These are phyloP conservation scores for Cucurbita moschata DNA, from an alignment of 306 rosid species.

Conservation along the genomic window DNA sequence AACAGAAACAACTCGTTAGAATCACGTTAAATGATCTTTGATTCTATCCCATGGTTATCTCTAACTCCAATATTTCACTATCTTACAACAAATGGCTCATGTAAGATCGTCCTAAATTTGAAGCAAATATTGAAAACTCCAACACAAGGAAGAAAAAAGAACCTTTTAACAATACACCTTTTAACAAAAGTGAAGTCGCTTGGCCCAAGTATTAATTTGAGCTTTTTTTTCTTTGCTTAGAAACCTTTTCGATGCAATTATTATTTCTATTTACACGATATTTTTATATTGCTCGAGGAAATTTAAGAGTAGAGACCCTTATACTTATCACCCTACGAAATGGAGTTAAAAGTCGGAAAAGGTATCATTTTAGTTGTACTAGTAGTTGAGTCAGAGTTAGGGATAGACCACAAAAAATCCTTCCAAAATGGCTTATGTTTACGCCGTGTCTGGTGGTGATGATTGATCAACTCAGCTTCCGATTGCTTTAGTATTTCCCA, in stretches of 20 bases:
- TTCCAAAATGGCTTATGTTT: slow-evolving; percentile 49
- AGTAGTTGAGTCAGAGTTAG: not conserved
- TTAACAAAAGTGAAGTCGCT: too few species aligned
- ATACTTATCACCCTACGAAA: not conserved
- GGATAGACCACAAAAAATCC: slow-evolving; percentile 41
- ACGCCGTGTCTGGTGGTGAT: slow-evolving; percentile 16
- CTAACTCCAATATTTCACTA: not conserved
- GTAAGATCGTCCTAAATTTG: not conserved
- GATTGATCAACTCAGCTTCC: slow-evolving; percentile 14
- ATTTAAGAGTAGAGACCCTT: not conserved
- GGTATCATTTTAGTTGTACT: slow-evolving; percentile 3
- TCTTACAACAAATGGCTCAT: not conserved
- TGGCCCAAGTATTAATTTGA: not conserved
- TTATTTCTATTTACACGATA: slow-evolving; percentile 1
- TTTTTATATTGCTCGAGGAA: not conserved
- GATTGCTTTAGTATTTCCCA: slow-evolving; percentile 60
- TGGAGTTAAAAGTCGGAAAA: slow-evolving; percentile 12
- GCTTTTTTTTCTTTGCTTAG: not conserved
- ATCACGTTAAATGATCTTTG: too few species aligned
- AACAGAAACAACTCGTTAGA: too few species aligned
- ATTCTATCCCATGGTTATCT: too few species aligned
- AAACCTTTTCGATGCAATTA: not conserved
- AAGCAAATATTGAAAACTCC: not conserved
- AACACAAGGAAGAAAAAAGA: not conserved
- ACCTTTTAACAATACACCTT: too few species aligned